phyloP scores from a whole-genome alignment of 129 eudicot species.

The Deinandra increscens region DNA sequence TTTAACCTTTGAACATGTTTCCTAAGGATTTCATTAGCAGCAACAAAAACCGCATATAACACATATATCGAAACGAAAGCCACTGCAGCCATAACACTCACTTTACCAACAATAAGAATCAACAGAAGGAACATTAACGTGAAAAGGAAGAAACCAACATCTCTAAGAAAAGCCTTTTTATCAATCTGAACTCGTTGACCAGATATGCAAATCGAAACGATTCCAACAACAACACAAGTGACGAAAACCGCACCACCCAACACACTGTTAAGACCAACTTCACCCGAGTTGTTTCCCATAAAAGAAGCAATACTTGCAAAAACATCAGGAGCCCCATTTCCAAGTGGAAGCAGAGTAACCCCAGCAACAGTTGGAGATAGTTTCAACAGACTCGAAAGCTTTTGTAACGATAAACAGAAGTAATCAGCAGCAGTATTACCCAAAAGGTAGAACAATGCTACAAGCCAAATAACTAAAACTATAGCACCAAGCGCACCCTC shows the following conservation, averaged over 20 bases:
- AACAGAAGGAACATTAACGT: constrained; percentile 53
- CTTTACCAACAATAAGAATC: constrained; percentile 67
- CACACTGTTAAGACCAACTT: constrained; percentile 88
- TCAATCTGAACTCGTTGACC: constrained; percentile 65
- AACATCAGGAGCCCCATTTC: constrained; percentile 97
- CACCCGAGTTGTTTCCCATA: constrained; percentile 74
- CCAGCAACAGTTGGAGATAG: constrained; percentile 94
- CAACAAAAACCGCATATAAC: constrained; percentile 75
- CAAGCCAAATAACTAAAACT: constrained; percentile 68
- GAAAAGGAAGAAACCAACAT: constrained; percentile 63
- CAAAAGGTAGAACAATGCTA: constrained; percentile 82
- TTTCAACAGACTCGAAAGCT: constrained; percentile 66
- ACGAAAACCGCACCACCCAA: constrained; percentile 95
- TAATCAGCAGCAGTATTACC: constrained; percentile 99
- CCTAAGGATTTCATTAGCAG: constrained; percentile 72
- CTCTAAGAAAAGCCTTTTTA: constrained; percentile 76
- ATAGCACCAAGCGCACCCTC: constrained; percentile 55
- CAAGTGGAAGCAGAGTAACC: constrained; percentile 86
- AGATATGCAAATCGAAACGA: constrained; percentile 69
- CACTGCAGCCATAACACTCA: constrained; percentile 63
- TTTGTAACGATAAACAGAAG: constrained; percentile 89
- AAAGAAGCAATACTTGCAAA: constrained; percentile 93
- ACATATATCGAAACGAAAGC: constrained; percentile 69
- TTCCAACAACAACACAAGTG: constrained; percentile 85
- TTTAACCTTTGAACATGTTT: constrained; percentile 72